Conservation (phyloP, 495 filamentous ascomycete species). For the Neurospora sp. region DNA sequence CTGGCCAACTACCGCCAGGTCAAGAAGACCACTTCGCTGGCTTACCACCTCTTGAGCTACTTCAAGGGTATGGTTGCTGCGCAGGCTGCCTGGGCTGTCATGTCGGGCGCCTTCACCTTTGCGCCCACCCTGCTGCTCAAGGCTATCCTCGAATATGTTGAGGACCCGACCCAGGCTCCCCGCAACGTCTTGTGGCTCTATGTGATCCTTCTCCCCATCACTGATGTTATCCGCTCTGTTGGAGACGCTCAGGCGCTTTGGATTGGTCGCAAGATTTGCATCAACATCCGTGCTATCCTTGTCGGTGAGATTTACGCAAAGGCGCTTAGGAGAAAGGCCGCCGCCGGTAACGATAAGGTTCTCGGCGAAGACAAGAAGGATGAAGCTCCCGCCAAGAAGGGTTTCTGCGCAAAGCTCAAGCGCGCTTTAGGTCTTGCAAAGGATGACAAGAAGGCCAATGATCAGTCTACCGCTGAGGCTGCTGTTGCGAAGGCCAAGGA, state of each 20-base stretch:
- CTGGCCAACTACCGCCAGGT: conserved; percentile 73
- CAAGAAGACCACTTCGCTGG: conserved; percentile 72
- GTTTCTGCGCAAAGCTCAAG: conserved; percentile 39
- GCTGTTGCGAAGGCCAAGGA: conserved; percentile 23
- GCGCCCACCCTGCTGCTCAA: conserved; percentile 84
- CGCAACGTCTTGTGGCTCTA: conserved; percentile 92
- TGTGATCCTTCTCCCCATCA: conserved; percentile 78
- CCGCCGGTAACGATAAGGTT: conserved; percentile 59
- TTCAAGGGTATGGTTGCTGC: conserved; percentile 68
- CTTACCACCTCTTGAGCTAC: conserved; percentile 72
- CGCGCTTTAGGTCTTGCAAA: conserved; percentile 52
- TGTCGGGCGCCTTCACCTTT: conserved; percentile 76
- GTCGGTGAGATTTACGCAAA: conserved; percentile 98
- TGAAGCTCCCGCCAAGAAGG: conserved; percentile 30
- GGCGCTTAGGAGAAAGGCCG: conserved; percentile 82
- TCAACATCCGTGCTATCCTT: conserved; percentile 85
- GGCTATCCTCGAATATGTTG: conserved; percentile 85
- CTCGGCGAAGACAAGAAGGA: conserved; percentile 44
- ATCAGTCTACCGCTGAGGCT: conserved; percentile 12
- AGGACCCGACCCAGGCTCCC: conserved; percentile 68
- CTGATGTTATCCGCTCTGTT: conserved; percentile 66
- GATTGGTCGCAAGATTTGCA: conserved; percentile 88
- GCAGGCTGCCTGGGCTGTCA: conserved; percentile 70
- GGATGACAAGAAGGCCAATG: conserved; percentile 26
- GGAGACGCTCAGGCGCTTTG: conserved; percentile 82